Percentiles rank a stretch among this genome's conserved stretches.
These are phyloP conservation scores for Grosmannia serpens DNA, from an alignment of 2,329 filamentous ascomycete species.

Conservation along the genomic window DNA sequence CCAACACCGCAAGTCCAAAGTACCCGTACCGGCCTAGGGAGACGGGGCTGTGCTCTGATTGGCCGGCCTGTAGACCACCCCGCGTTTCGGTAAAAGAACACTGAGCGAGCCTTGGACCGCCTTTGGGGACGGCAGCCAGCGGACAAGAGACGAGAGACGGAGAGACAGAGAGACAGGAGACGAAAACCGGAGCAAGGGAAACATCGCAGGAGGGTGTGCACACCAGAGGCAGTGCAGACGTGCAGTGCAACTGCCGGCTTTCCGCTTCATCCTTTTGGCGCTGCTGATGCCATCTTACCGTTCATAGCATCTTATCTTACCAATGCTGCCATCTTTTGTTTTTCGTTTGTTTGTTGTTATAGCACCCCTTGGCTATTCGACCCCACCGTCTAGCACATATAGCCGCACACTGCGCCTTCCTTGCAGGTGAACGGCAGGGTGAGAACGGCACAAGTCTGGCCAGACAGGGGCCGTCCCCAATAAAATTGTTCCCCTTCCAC, in stretches of 20 bases:
- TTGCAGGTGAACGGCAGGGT: neutral
- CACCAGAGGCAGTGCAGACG: too few species aligned
- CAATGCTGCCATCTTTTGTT: neutral
- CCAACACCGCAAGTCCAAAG: neutral
- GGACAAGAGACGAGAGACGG: neutral
- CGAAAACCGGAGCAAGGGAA: too few species aligned
- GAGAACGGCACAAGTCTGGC: neutral
- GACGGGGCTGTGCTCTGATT: neutral
- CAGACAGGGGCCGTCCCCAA: neutral
- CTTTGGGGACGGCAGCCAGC: neutral
- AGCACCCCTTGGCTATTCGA: neutral
- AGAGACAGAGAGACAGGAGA: too few species aligned
- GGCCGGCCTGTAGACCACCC: neutral
- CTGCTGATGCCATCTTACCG: too few species aligned
- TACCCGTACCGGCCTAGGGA: neutral
- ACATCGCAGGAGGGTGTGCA: too few species aligned
- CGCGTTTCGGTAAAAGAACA: neutral
- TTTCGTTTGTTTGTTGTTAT: conserved; percentile 1
- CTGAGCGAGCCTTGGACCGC: neutral
- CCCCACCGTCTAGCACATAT: neutral
- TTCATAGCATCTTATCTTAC: too few species aligned
- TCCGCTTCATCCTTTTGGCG: neutral
- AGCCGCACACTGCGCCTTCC: neutral
- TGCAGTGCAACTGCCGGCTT: too few species aligned
- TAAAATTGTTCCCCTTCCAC: neutral